A percentile compares a stretch with the other conserved stretches of the same genome.
Evolutionary conservation across 176 grass and related monocot species (phyloP).

Genomic region (Calamus simplicifolius): DNA sequence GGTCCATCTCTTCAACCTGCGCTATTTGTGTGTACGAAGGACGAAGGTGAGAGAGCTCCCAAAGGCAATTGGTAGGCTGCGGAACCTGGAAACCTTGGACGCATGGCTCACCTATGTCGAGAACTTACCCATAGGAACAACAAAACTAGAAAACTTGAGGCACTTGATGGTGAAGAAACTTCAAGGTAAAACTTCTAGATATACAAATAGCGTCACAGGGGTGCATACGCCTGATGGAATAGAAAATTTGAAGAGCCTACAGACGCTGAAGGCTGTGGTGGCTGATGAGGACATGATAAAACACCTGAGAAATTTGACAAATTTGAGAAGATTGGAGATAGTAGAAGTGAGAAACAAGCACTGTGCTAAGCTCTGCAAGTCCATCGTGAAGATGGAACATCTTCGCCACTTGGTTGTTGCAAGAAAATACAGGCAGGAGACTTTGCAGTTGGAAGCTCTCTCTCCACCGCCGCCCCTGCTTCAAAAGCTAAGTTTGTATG

Average conservation of each 20-base stretch:
- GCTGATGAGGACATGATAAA: not conserved
- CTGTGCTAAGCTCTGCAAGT: not conserved
- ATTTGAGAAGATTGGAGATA: not conserved
- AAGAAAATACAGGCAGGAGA: not conserved
- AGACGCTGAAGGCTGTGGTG: not conserved
- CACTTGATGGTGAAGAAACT: not conserved
- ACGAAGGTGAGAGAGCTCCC: conserved; percentile 21
- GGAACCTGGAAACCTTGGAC: conserved; percentile 25
- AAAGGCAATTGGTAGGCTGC: conserved; percentile 23
- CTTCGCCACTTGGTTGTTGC: not conserved
- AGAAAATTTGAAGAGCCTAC: not conserved
- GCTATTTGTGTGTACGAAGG: conserved; percentile 30
- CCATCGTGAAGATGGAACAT: not conserved
- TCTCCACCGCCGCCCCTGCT: not conserved
- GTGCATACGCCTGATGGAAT: not conserved
- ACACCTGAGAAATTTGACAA: not conserved
- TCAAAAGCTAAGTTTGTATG: not conserved
- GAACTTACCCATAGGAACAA: conserved; percentile 25
- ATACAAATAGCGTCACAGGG: not conserved
- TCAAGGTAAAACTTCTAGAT: not conserved
- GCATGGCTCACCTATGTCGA: conserved; percentile 16
- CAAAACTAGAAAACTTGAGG: conserved; percentile 14
- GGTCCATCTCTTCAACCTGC: conserved; percentile 28
- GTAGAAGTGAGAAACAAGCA: not conserved
- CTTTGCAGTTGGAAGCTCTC: no score